Conservation (phyloP, 2,329 filamentous ascomycete genomes). For the Sporothrix dimorphospora region DNA sequence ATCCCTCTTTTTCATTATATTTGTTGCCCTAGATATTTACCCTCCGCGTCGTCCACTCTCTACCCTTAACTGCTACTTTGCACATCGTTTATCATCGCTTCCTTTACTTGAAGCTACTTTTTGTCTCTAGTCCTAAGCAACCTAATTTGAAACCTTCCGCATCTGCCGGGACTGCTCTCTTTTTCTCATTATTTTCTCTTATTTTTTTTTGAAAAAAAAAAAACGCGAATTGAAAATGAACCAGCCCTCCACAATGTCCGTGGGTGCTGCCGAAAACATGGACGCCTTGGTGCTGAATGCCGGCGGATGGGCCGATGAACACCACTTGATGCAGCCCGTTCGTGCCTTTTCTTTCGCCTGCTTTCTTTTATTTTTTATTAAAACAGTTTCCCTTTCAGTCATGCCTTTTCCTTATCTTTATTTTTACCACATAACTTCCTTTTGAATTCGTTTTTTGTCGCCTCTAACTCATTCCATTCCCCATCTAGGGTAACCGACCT, state of each 20-base stretch:
- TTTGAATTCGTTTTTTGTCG: not conserved
- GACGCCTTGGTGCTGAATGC: not conserved
- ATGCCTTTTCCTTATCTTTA: not conserved
- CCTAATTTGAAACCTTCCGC: too few relatives aligned
- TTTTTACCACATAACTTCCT: too few relatives aligned
- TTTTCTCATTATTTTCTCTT: not conserved
- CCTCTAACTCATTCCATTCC: not conserved
- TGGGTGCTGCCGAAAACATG: not conserved
- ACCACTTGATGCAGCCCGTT: not conserved
- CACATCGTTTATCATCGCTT: not conserved
- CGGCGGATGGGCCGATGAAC: not conserved
- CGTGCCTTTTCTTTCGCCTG: not conserved
- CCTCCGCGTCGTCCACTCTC: not conserved
- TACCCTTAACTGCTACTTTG: not conserved
- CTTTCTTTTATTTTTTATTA: not conserved
- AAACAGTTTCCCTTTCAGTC: not conserved
- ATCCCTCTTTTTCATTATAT: not conserved
- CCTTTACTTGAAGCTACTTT: too few relatives aligned
- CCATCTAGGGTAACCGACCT: not conserved
- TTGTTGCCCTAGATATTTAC: not conserved
- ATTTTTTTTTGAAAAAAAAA: too few relatives aligned
- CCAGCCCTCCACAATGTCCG: not conserved
- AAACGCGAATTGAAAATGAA: not conserved
- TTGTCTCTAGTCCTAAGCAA: too few relatives aligned
- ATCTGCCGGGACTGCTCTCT: too few relatives aligned